These are phyloP conservation scores for Chloromonas sp. DNA, from an alignment of 163 green algal genomes.

Conservation along the genomic window DNA sequence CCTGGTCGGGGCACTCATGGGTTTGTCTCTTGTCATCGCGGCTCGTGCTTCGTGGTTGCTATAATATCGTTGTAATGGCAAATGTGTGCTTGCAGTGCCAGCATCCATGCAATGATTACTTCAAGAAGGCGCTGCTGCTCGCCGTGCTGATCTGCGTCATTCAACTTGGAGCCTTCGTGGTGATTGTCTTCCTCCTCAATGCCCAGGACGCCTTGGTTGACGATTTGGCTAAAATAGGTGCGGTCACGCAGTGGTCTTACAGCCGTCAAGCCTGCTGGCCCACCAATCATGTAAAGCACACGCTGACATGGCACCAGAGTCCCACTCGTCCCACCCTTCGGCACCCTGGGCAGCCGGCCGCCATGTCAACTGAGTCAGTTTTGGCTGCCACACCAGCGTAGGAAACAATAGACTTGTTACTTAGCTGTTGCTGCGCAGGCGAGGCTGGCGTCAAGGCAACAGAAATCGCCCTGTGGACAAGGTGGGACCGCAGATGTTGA, in stretches of 20 bases:
- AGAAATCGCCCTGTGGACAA: neutral
- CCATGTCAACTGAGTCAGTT: neutral
- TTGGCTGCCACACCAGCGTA: neutral
- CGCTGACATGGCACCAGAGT: neutral
- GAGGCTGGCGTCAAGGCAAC: neutral
- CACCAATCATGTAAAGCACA: too few relatives aligned
- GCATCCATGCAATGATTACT: neutral
- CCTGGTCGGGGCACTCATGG: neutral
- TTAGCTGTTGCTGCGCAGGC: neutral
- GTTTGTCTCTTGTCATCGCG: neutral
- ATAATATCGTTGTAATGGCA: too few relatives aligned
- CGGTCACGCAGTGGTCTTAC: too few relatives aligned
- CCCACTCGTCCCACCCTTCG: neutral
- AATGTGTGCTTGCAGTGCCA: neutral
- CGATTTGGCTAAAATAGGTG: neutral
- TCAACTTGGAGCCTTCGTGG: neutral
- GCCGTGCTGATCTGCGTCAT: neutral
- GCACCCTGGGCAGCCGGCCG: neutral
- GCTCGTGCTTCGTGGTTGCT: too few relatives aligned
- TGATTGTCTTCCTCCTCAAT: neutral
- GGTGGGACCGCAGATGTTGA: too few relatives aligned
- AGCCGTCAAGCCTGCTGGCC: too few relatives aligned
- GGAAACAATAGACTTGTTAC: too few relatives aligned
- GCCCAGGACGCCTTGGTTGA: neutral
- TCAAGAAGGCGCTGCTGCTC: neutral